Evolutionary conservation across 108 stramenopile genomes (phyloP).

Genomic region (Nannochloropsis oceanica): DNA sequence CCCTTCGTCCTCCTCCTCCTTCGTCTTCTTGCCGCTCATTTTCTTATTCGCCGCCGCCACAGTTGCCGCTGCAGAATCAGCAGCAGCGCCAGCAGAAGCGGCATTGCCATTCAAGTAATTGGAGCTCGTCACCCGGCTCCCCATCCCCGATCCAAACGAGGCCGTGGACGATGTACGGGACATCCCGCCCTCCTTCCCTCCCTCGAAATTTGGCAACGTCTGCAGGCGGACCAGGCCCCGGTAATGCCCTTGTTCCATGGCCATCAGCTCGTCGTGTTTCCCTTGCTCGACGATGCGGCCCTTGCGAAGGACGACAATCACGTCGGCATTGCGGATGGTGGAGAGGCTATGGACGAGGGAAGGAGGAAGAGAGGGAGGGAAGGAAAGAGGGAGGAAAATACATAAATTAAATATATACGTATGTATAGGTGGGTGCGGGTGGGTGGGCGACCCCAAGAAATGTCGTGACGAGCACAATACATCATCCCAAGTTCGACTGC

Average conservation of each 20-base stretch:
- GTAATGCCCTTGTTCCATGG: conserved; percentile 44
- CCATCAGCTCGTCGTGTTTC: conserved; percentile 64
- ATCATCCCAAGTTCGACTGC: too few relatives aligned
- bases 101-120: not conserved
- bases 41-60: too few relatives aligned
- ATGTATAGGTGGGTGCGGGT: too few relatives aligned
- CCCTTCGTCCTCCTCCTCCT: not conserved
- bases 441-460: too few relatives aligned
- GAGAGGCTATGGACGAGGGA: conserved; percentile 26
- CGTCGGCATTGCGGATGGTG: conserved; percentile 27
- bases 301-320: conserved; percentile 29
- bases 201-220: not conserved
- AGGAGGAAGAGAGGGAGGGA: not conserved
- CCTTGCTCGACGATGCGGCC: conserved; percentile 72
- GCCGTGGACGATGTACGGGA: not conserved
- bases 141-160: not conserved
- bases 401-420: too few relatives aligned
- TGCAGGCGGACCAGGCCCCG: conserved; percentile 54
- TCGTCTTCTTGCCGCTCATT: not conserved
- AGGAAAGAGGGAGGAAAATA: not conserved
- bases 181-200: not conserved
- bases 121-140: not conserved
- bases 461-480: too few relatives aligned
- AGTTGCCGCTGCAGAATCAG: too few relatives aligned
- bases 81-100: not conserved